Evolutionary conservation across 495 filamentous ascomycete species (phyloP).

Genomic region (Xylaria nigripes): DNA sequence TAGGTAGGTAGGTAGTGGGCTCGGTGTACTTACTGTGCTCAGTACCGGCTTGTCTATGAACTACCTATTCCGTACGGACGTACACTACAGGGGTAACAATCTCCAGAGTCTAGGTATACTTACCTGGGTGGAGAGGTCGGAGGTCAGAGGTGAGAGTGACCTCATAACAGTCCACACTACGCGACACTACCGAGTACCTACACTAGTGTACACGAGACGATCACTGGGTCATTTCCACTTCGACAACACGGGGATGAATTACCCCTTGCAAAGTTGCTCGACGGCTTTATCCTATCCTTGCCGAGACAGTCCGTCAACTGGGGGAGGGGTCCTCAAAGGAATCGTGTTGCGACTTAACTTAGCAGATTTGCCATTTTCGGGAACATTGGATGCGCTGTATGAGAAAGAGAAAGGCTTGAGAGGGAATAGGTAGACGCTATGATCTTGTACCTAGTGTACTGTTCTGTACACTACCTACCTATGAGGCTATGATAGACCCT

Average conservation of each 20-base stretch:
- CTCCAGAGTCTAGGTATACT: too few relatives aligned
- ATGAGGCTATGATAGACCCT: background rate
- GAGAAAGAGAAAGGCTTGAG: background rate
- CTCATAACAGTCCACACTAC: background rate
- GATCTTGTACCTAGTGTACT: too few relatives aligned
- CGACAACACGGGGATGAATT: background rate
- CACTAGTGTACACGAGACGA: background rate
- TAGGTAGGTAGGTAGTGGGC: too few relatives aligned
- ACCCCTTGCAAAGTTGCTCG: background rate
- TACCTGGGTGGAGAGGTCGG: too few relatives aligned
- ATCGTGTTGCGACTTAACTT: background rate
- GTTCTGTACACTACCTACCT: background rate
- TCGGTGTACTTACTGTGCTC: background rate
- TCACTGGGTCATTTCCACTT: background rate
- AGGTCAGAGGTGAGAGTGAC: too few relatives aligned
- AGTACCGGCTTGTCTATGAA: too few relatives aligned
- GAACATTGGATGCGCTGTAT: background rate
- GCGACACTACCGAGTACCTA: background rate
- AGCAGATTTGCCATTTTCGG: background rate
- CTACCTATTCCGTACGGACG: too few relatives aligned
- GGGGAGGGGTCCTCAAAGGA: background rate
- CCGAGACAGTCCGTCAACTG: background rate
- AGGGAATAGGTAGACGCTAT: too few relatives aligned
- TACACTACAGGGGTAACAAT: too few relatives aligned
- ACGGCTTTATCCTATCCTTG: background rate